Evolutionary conservation across 257 asterid species (phyloP).

Genomic region (Anisodus tanguticus): DNA sequence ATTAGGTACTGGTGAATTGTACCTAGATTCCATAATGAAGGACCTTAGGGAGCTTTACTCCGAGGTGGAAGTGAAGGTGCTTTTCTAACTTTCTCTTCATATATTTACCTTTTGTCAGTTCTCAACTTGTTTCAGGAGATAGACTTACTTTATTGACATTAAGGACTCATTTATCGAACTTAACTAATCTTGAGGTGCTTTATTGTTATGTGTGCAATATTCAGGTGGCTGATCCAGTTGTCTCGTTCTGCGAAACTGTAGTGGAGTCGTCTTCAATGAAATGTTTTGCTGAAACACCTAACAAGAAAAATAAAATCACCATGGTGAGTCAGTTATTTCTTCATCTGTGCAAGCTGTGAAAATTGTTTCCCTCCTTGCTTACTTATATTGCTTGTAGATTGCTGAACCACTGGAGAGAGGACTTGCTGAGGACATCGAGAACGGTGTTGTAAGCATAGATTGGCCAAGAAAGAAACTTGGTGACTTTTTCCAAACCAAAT

Average conservation of each 20-base stretch:
- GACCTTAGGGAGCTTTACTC: conserved; percentile 97
- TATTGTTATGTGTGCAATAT: conserved; percentile 21
- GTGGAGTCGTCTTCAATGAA: conserved; percentile 96
- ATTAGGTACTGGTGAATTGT: conserved; percentile 92
- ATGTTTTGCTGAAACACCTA: conserved; percentile 97
- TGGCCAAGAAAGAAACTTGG: conserved; percentile 89
- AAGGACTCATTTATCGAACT: not conserved
- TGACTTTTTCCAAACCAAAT: conserved; percentile 82
- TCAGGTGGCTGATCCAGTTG: conserved; percentile 97
- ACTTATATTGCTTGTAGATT: conserved; percentile 48
- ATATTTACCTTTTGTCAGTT: conserved; percentile 6
- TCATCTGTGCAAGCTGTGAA: not conserved
- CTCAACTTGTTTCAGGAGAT: not conserved
- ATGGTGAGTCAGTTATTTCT: conserved; percentile 59
- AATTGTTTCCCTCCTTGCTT: not conserved
- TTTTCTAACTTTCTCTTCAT: conserved; percentile 10
- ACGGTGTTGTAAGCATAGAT: conserved; percentile 79
- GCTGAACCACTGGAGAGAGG: conserved; percentile 94
- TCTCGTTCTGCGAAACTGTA: conserved; percentile 91
- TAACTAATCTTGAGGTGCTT: not conserved
- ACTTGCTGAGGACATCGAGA: conserved; percentile 94
- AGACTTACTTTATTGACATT: not conserved
- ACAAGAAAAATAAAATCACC: conserved; percentile 93
- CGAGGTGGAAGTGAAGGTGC: conserved; percentile 98
- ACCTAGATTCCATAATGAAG: conserved; percentile 95